Percentiles rank a stretch among this genome's conserved stretches.
Evolutionary conservation across 108 stramenopile species (phyloP).

Genomic region (Nitzschia palea): DNA sequence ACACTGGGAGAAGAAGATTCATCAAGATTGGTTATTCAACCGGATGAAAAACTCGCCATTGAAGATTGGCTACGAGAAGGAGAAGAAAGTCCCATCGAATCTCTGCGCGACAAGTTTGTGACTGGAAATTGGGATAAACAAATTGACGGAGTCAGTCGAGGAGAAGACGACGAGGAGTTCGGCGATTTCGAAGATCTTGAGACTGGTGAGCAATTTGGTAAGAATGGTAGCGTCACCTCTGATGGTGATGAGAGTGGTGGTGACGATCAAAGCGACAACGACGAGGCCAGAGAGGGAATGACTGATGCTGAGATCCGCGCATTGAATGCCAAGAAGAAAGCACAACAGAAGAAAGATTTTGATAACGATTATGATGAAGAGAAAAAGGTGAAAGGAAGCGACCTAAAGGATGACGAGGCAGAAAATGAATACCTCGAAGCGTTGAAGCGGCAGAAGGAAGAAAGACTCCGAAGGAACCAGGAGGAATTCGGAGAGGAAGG

Average conservation of each 20-base stretch:
- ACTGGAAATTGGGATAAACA: slow-evolving; percentile 91
- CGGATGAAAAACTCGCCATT: slow-evolving; percentile 44
- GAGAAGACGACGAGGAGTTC: slow-evolving; percentile 53
- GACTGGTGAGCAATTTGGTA: slow-evolving; percentile 81
- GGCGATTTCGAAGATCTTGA: slow-evolving; percentile 97
- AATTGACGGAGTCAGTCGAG: slow-evolving; percentile 4
- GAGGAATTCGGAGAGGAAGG: slow-evolving; percentile 92
- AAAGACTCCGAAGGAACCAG: slow-evolving; percentile 70
- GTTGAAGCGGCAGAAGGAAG: slow-evolving; percentile 83
- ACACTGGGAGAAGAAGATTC: slow-evolving; percentile 73
- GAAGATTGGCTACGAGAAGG: slow-evolving; percentile 76
- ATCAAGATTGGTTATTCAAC: slow-evolving; percentile 34
- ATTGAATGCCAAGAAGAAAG: slow-evolving; percentile 81
- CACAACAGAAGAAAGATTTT: slow-evolving; percentile 70
- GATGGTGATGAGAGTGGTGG: slow-evolving; percentile 89
- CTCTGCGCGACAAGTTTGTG: slow-evolving; percentile 90
- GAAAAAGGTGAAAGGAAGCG: slow-evolving; percentile 61
- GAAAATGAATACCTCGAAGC: slow-evolving; percentile 80
- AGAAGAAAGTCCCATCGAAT: slow-evolving; percentile 75
- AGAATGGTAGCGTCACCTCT: slow-evolving; percentile 67
- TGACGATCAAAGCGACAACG: slow-evolving; percentile 55
- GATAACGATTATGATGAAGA: slow-evolving; percentile 87
- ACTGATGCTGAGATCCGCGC: slow-evolving; percentile 86
- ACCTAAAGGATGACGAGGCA: slow-evolving; percentile 66
- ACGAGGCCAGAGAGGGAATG: slow-evolving; percentile 58